phyloP scores from a whole-genome alignment of 2,329 filamentous ascomycete species.

The Penicillium hordei region DNA sequence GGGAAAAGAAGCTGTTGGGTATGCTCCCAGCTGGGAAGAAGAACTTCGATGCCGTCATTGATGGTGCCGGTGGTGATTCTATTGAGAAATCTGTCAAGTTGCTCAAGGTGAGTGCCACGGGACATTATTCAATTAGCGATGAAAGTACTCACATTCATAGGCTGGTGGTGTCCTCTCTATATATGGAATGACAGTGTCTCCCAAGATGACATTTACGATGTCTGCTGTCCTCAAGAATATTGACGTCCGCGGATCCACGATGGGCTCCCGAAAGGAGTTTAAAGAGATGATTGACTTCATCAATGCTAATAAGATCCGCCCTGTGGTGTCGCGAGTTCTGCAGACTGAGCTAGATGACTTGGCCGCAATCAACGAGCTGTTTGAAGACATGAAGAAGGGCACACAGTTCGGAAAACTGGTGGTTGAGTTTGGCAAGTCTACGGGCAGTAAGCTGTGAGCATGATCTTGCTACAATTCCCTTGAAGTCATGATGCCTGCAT shows the following conservation, averaged over 20 bases:
- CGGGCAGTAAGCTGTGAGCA: constrained; percentile 42
- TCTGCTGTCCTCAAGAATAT: constrained; percentile 80
- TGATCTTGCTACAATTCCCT: not conserved
- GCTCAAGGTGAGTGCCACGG: constrained; percentile 58
- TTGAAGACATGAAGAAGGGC: constrained; percentile 82
- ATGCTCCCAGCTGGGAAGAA: constrained; percentile 63
- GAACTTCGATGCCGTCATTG: constrained; percentile 78
- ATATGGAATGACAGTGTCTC: constrained; percentile 88
- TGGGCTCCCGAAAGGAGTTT: constrained; percentile 90
- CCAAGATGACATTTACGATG: constrained; percentile 87
- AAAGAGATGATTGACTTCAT: constrained; percentile 88
- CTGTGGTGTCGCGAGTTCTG: constrained; percentile 73
- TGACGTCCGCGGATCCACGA: constrained; percentile 80
- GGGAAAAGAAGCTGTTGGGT: constrained; percentile 72
- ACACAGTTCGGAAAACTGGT: constrained; percentile 93
- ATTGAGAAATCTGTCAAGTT: constrained; percentile 67
- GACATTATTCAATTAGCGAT: not conserved
- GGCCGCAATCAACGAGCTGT: constrained; percentile 75
- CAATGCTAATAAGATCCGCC: constrained; percentile 67
- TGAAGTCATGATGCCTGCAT: not conserved
- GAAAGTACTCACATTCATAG: constrained; percentile 35
- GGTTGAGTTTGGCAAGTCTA: constrained; percentile 60
- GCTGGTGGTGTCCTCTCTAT: constrained; percentile 77
- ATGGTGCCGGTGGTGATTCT: constrained; percentile 86
- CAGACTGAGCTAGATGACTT: constrained; percentile 69